Conservation (phyloP, 2,329 filamentous ascomycete genomes). For the Fusarium pseudocircinatum region DNA sequence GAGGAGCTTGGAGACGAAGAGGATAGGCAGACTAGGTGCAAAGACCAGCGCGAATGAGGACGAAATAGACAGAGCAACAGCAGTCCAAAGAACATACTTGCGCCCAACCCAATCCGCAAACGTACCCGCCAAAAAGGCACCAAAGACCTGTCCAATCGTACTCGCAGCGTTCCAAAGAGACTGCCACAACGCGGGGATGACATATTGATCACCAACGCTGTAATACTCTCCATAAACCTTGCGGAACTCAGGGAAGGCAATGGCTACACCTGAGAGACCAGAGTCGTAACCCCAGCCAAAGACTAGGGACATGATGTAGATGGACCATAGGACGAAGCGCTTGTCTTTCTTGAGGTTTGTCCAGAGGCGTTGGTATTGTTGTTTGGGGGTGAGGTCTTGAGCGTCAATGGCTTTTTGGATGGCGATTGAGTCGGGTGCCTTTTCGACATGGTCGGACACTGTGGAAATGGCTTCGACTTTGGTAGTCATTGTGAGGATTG, state of each 20-base stretch:
- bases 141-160: constrained; percentile 46
- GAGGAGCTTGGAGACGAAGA: constrained; percentile 44
- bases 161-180: constrained; percentile 51
- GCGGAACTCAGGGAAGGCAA: constrained; percentile 49
- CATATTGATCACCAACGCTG: constrained; percentile 40
- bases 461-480: constrained; percentile 1
- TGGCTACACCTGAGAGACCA: constrained; percentile 49
- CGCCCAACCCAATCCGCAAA: constrained; percentile 42
- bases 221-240: constrained; percentile 49
- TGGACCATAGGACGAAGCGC: constrained; percentile 41
- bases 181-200: constrained; percentile 51
- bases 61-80: constrained; percentile 35
- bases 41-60: constrained; percentile 45
- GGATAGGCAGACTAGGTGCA: constrained; percentile 38
- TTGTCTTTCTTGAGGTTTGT: constrained; percentile 44
- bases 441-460: constrained; percentile 12
- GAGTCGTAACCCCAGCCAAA: constrained; percentile 50
- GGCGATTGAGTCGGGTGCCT: neutral
- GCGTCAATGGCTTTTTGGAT: constrained; percentile 21
- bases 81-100: constrained; percentile 37
- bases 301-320: constrained; percentile 47
- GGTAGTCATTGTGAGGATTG: neutral
- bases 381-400: constrained; percentile 36
- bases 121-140: constrained; percentile 41
- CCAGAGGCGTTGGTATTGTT: constrained; percentile 44